Conservation (phyloP, 177 flowering plant species). For the Tripterygium wilfordii region DNA sequence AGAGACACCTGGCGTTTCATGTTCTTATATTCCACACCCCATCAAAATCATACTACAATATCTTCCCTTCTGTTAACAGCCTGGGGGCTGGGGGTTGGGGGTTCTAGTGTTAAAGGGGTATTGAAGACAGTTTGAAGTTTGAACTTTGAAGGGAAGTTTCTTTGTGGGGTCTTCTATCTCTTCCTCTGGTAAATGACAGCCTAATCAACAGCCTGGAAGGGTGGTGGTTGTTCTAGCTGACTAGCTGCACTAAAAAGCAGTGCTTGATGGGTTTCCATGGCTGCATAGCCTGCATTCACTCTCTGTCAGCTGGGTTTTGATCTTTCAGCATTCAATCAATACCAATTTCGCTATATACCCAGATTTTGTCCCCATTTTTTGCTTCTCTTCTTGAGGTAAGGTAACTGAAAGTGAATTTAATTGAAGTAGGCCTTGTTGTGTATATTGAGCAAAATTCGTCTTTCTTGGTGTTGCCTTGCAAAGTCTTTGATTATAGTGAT, state of each 20-base stretch:
- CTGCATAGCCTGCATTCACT: conserved; percentile 18
- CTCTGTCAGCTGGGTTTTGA: conserved; percentile 16
- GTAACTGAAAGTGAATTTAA: no score
- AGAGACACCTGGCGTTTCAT: conserved; percentile 18
- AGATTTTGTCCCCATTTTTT: no score
- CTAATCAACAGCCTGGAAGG: conserved; percentile 79
- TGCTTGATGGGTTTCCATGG: conserved; percentile 13
- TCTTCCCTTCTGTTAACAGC: conserved; percentile 11
- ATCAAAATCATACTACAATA: conserved; percentile 8
- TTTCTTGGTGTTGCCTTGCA: conserved; percentile 2
- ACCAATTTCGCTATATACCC: no score
- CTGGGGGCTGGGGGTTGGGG: conserved; percentile 1
- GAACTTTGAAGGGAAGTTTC: neutral
- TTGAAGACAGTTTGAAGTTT: no score
- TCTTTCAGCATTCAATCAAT: neutral
- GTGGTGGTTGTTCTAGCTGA: conserved; percentile 21
- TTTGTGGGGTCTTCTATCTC: conserved; percentile 32
- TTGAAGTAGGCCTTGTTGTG: no score
- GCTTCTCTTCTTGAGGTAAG: conserved; percentile 18
- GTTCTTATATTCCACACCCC: neutral
- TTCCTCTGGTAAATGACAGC: conserved; percentile 42
- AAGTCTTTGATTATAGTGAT: neutral
- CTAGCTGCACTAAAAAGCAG: conserved; percentile 19
- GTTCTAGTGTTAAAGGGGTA: no score
- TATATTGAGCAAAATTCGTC: conserved; percentile 1